phyloP scores from a whole-genome alignment of 2,329 filamentous ascomycete species.

The Verruconis gallopava region DNA sequence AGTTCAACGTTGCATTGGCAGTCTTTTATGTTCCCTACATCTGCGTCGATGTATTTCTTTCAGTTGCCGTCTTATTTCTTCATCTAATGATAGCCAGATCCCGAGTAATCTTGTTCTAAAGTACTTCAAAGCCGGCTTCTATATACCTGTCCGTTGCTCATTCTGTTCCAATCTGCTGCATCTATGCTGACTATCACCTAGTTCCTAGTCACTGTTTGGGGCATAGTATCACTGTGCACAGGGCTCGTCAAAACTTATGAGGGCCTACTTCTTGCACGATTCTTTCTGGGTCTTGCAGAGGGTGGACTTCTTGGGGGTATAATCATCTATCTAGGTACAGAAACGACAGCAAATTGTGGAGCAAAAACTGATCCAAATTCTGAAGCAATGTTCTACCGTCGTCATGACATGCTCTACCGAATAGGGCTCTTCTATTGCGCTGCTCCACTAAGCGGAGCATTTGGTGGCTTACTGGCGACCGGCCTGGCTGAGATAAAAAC shows the following conservation, averaged over 20 bases:
- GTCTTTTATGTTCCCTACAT: constrained; percentile 35
- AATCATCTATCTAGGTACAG: constrained; percentile 36
- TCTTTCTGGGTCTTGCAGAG: constrained; percentile 10
- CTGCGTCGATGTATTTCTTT: constrained; percentile 22
- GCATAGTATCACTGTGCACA: constrained; percentile 6
- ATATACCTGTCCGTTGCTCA: constrained; percentile 46
- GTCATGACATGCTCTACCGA: constrained; percentile 5
- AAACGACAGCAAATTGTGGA: constrained; percentile 50
- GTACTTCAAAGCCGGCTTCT: constrained; percentile 45
- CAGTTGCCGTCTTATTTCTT: no score
- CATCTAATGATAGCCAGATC: constrained; percentile 35
- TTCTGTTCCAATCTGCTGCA: no score
- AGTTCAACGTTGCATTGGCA: constrained; percentile 31
- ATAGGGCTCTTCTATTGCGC: constrained; percentile 10
- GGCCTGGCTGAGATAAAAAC: constrained; percentile 18
- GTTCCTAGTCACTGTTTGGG: constrained; percentile 29
- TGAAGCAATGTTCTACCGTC: constrained; percentile 20
- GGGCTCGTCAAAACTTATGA: constrained; percentile 9
- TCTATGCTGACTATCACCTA: no score
- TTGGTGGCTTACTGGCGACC: constrained; percentile 9
- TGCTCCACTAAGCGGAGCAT: constrained; percentile 7
- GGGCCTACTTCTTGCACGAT: constrained; percentile 7
- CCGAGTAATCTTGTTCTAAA: constrained; percentile 54
- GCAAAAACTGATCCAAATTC: no score
- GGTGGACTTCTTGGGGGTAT: constrained; percentile 8